Evolutionary conservation across 1,284 basidiomycete species (phyloP).

Genomic region (Agaricales sp.): DNA sequence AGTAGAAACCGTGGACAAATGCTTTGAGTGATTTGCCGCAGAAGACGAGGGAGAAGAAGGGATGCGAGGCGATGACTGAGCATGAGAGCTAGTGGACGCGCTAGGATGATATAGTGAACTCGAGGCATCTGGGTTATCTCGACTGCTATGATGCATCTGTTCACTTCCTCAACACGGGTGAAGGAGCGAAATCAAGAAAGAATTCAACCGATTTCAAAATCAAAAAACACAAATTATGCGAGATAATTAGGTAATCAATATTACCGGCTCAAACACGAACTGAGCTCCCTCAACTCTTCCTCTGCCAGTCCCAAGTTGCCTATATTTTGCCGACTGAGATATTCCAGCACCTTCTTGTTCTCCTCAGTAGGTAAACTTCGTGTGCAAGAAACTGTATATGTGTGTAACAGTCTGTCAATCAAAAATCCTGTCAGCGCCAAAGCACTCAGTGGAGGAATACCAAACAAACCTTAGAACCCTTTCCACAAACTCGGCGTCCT

Average conservation of each 20-base stretch:
- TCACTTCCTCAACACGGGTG: neutral
- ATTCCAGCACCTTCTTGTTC: neutral
- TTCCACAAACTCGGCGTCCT: slow-evolving; percentile 76
- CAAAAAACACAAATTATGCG: neutral
- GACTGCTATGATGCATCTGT: no score
- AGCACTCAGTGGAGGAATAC: no score
- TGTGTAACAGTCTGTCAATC: slow-evolving; percentile 11
- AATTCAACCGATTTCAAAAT: neutral
- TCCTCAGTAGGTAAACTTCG: neutral
- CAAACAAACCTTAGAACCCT: slow-evolving; percentile 56
- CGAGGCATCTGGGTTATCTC: neutral
- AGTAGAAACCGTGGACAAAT: neutral
- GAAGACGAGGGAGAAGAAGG: neutral
- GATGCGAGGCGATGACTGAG: no score
- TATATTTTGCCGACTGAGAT: neutral
- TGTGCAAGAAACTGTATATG: neutral
- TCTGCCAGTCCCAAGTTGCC: neutral
- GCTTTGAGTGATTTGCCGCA: neutral
- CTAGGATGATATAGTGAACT: neutral
- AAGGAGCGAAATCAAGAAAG: no score
- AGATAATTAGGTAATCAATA: neutral
- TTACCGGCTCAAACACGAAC: neutral
- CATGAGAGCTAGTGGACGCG: neutral
- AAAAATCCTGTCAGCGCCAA: no score
- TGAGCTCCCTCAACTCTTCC: neutral